Percentiles rank a stretch among this genome's conserved stretches.
These are phyloP conservation scores for Gossypium gossypioides DNA, from an alignment of 441 rosid genomes.

Conservation along the genomic window DNA sequence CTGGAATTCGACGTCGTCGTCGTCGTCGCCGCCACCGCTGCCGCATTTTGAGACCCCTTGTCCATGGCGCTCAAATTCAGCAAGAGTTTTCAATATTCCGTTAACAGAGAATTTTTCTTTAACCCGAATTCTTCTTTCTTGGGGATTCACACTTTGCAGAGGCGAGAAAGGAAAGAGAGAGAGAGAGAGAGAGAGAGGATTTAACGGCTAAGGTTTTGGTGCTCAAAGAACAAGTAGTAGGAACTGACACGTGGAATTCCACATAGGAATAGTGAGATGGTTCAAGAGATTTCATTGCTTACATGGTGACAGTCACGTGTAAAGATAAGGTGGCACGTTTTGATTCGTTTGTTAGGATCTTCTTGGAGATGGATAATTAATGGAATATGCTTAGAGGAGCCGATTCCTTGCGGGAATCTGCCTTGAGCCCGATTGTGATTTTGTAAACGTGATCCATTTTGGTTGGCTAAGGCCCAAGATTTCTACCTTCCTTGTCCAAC, in stretches of 20 bases:
- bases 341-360: slow-evolving; percentile 1
- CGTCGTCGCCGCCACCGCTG: slow-evolving; percentile 15
- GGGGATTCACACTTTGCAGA: slow-evolving; percentile 5
- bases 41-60: slow-evolving; percentile 16
- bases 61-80: slow-evolving; percentile 23
- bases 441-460: background rate
- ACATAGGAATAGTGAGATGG: slow-evolving; percentile 19
- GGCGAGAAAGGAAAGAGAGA: background rate
- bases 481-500: too few species aligned
- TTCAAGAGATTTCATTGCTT: background rate
- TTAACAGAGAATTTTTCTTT: background rate
- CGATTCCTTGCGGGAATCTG: background rate
- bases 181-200: background rate
- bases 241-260: slow-evolving; percentile 14
- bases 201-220: slow-evolving; percentile 32
- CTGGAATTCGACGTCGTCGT: slow-evolving; percentile 33
- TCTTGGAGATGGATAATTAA: background rate
- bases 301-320: slow-evolving; percentile 3
- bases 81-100: slow-evolving; percentile 7
- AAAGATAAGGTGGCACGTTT: background rate
- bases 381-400: slow-evolving; percentile 18
- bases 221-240: slow-evolving; percentile 13
- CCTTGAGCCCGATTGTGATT: background rate
- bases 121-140: slow-evolving; percentile 1
- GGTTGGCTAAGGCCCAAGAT: background rate